Conservation (phyloP, 1,284 basidiomycete species). For the Malassezia nana region DNA sequence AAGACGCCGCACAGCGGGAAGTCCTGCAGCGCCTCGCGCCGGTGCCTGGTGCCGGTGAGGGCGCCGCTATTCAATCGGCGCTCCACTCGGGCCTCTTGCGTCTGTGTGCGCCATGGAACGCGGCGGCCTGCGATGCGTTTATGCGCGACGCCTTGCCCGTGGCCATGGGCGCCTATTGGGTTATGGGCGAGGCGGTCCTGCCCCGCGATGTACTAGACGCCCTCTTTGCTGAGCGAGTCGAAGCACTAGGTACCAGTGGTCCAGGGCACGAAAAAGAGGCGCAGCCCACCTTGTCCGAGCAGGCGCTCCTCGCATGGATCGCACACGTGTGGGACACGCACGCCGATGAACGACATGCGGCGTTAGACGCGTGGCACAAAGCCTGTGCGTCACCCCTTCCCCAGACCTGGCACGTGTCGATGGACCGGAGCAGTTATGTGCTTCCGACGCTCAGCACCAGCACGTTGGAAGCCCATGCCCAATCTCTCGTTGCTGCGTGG, state of each 20-base stretch:
- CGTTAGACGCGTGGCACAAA: constrained; percentile 19
- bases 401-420: constrained; percentile 23
- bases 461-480: constrained; percentile 27
- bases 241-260: constrained; percentile 12
- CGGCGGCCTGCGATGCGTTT: constrained; percentile 3
- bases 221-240: constrained; percentile 1
- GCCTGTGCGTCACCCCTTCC: background rate
- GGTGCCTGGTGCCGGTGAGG: background rate
- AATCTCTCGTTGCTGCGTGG: background rate
- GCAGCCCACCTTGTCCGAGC: constrained; percentile 21
- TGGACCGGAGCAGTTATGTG: constrained; percentile 39
- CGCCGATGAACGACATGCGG: constrained; percentile 13
- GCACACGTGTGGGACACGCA: constrained; percentile 21
- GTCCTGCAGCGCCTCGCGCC: constrained; percentile 22
- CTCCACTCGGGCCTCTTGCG: constrained; percentile 28
- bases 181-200: background rate
- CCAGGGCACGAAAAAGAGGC: constrained; percentile 14
- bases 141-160: background rate
- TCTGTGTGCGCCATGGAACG: constrained; percentile 12
- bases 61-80: constrained; percentile 16
- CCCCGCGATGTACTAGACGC: constrained; percentile 4
- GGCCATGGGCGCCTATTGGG: constrained; percentile 4
- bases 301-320: constrained; percentile 20
- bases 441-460: constrained; percentile 34
- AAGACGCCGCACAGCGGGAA: constrained; percentile 38